A percentile compares a stretch with the other conserved stretches of the same genome.
These are phyloP conservation scores for Saccharomyces hybrid DNA, from an alignment of 1,139 yeast genomes.

Conservation along the genomic window DNA sequence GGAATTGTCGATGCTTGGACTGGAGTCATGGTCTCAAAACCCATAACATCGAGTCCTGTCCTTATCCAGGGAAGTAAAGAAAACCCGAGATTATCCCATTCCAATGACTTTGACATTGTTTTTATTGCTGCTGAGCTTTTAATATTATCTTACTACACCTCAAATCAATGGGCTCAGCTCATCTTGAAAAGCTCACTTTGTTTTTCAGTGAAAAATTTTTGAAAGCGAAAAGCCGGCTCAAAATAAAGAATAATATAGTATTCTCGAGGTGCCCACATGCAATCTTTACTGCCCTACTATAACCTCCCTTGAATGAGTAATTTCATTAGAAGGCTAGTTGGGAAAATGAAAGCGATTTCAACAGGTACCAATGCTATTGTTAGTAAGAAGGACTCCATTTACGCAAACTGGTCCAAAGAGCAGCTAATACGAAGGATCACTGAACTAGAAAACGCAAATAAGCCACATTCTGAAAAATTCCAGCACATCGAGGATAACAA, in stretches of 20 bases:
- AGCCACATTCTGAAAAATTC: neutral
- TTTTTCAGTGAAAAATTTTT: neutral
- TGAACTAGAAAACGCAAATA: slow-evolving; percentile 22
- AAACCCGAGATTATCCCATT: slow-evolving; percentile 33
- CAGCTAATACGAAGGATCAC: slow-evolving; percentile 33
- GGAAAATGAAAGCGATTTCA: neutral
- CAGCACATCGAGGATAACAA: slow-evolving; percentile 2
- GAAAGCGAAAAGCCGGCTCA: neutral
- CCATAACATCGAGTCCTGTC: slow-evolving; percentile 61
- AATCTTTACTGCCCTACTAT: neutral
- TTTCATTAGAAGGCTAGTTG: neutral
- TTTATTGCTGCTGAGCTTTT: neutral
- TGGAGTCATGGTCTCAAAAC: slow-evolving; percentile 84
- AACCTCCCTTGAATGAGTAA: neutral
- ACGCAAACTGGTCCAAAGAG: slow-evolving; percentile 35
- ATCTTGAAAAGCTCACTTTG: neutral
- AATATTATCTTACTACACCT: neutral
- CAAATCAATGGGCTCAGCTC: neutral
- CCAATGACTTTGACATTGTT: slow-evolving; percentile 30
- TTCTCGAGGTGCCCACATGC: neutral
- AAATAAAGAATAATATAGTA: neutral
- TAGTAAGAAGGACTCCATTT: slow-evolving; percentile 7
- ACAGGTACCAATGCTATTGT: neutral
- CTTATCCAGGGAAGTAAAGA: slow-evolving; percentile 38
- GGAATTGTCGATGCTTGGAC: slow-evolving; percentile 97